Evolutionary conservation across 768 basidiomycete species (phyloP), one percentile per base, ranked within the genome.

Genomic region (Suillus placidus): DNA sequence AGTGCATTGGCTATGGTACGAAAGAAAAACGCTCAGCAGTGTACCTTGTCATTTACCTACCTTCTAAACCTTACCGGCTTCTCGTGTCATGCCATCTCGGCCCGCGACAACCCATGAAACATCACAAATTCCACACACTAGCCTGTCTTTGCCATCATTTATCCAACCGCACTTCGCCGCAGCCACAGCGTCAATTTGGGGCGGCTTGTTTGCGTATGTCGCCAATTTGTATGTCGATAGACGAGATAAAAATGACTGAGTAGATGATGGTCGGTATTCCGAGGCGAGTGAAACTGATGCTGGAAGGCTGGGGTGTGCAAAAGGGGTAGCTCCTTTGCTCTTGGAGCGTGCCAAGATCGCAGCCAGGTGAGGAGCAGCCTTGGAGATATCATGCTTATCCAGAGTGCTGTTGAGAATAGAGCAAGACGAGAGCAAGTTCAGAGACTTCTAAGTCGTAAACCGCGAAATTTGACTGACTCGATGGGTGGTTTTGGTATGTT

Each of bases 141-240:
- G 76, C 56, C 92, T 82, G 65, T 94, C 92, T 76, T 91, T 93
- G 51, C 91, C 91, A 61, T 93, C 88, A 67, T 94, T 94, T 30
- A 84, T 80, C 93, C 93, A 95, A 2, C 93, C 93, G 72, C 90
- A 92, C 74, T 86, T 91, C 0, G 92, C 82, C 3, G 93, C 92
- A 20, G 92, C 88, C 16, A 94, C 91, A 1, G 92, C 88, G 64
- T 94, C 87, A 35, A 94, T 88, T 12, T 81, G 80, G 0, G 85
- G 63, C 0, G 92, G 91, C 73, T 94, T 94, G 68, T 90, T 91
- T 20, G 89, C 83, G 71, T 93, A 95, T 0, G 93, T 94, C 13
- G 89, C 78, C 35, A 94, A 83, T 74, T 89, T 94, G 77, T 85
- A 95, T 1, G 93, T 93, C 1, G 86, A 80, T 2, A 95, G 84